Base-by-base conservation (phyloP, 1,284 basidiomycete genomes). In the Puccinia hordei region DNA sequence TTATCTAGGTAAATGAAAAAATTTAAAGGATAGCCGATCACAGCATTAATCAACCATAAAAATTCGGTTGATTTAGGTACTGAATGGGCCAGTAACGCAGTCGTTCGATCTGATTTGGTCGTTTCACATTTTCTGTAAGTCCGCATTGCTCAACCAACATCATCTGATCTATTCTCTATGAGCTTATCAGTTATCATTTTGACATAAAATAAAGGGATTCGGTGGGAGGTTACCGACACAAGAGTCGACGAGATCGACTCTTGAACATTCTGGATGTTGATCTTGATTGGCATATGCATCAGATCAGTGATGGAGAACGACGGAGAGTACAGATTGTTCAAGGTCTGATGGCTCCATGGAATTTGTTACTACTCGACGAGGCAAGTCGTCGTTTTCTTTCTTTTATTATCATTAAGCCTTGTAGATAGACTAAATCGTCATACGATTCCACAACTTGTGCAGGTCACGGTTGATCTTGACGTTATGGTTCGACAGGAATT, bases 391-490 rank as follows among this genome's bases (percentile, higher is more conserved):
- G n/a, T 41, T 55, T 9, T 22, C 46, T 12, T 24, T n/a, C 8
- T 13, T n/a, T 51, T 27, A 13, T 33, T 2, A 12, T 59, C 9
- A 17, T 33, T 33, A 17, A 33, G 8, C 13, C 33, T 27, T 19
- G 24, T 27, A 22, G 33, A 49, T 2, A n/a, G 4, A 46, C 19
- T 72, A 68, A 51, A 1, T 30, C 53, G 15, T 59, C 6, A 63
- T 59, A 24, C 30, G 35, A 41, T 27, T n/a, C n/a, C n/a, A n/a
- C n/a, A 41, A 41, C 38, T 0, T 44, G n/a, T 57, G n/a, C 73
- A 87, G 92, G 93, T 98, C 74, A 99, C 96, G 0, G 97, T 99
- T 46, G 97, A 99, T 85, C 88, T 99, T n/a, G 97, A 99, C 84
- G 95, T 98, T 8, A 90, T 98, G 55, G 97, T 99, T 61, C 91